phyloP scores from a whole-genome alignment of 2,329 filamentous ascomycete species.

The Zalaria obscura region DNA sequence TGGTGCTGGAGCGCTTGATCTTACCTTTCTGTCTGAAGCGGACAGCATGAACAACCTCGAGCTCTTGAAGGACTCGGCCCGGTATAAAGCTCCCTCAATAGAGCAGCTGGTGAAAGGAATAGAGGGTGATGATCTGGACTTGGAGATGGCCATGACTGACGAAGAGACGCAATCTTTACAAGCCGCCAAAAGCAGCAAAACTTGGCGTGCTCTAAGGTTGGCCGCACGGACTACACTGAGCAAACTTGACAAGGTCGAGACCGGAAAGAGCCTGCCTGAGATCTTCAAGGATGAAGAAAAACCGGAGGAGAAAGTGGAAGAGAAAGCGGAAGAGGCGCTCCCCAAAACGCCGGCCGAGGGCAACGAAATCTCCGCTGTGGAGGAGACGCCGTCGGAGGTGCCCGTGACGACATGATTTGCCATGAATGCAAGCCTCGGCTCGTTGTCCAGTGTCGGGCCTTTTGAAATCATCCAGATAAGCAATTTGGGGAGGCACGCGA shows the following conservation, averaged over 20 bases:
- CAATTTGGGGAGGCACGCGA: too few relatives aligned
- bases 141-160: constrained; percentile 61
- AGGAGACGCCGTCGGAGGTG: neutral
- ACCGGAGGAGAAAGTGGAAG: constrained; percentile 4
- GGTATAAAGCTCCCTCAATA: constrained; percentile 51
- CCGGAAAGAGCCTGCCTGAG: constrained; percentile 53
- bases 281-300: constrained; percentile 25
- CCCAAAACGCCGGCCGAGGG: constrained; percentile 4
- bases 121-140: constrained; percentile 67
- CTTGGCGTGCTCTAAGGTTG: constrained; percentile 77
- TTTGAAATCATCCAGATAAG: too few relatives aligned
- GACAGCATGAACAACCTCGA: constrained; percentile 49
- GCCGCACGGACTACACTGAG: constrained; percentile 60
- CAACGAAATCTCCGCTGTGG: neutral
- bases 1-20: constrained; percentile 47
- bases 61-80: constrained; percentile 49
- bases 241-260: constrained; percentile 76
- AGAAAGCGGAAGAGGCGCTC: neutral
- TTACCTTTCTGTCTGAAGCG: constrained; percentile 63
- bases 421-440: too few relatives aligned
- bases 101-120: constrained; percentile 61
- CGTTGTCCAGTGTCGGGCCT: too few relatives aligned
- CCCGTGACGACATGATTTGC: too few relatives aligned
- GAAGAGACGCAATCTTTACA: constrained; percentile 44
- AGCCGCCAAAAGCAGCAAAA: constrained; percentile 73